A percentile compares a stretch with the other conserved stretches of the same genome.
These are phyloP conservation scores for Tetrahymena borealis DNA, from an alignment of 73 alveolate genomes.

Conservation along the genomic window DNA sequence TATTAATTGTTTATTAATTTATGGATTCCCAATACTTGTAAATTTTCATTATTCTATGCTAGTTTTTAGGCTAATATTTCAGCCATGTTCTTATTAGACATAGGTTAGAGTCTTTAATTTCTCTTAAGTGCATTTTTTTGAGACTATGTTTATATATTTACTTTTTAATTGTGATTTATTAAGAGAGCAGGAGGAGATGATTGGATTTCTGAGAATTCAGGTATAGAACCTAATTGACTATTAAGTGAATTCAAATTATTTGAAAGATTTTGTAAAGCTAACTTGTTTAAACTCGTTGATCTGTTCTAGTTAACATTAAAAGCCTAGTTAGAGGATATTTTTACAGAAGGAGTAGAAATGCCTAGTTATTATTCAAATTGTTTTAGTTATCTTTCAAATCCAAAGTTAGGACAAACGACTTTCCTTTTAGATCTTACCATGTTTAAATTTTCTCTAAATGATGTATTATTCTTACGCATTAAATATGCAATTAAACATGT, in stretches of 20 bases:
- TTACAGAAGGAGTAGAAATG: background rate
- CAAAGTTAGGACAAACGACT: constrained; percentile 81
- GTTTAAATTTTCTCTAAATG: constrained; percentile 63
- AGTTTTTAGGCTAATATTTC: background rate
- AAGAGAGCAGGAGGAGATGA: background rate
- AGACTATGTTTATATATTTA: background rate
- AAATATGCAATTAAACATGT: constrained; percentile 83
- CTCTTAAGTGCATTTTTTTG: background rate
- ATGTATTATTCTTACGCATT: constrained; percentile 68
- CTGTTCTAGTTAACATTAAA: background rate
- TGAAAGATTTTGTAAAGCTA: background rate
- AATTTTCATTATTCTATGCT: background rate
- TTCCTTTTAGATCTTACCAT: constrained; percentile 72
- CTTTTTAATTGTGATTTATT: background rate
- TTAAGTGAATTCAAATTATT: background rate
- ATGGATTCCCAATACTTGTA: background rate
- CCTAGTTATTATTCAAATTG: constrained; percentile 58
- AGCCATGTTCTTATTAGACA: background rate
- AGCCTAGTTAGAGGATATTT: background rate
- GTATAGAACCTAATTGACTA: background rate
- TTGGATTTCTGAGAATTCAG: background rate
- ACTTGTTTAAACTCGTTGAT: background rate
- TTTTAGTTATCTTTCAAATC: constrained; percentile 70
- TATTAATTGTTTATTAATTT: background rate
- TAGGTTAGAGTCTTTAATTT: background rate